Conservation (phyloP, 179 eudicot genomes). For the Nepenthes alata region DNA sequence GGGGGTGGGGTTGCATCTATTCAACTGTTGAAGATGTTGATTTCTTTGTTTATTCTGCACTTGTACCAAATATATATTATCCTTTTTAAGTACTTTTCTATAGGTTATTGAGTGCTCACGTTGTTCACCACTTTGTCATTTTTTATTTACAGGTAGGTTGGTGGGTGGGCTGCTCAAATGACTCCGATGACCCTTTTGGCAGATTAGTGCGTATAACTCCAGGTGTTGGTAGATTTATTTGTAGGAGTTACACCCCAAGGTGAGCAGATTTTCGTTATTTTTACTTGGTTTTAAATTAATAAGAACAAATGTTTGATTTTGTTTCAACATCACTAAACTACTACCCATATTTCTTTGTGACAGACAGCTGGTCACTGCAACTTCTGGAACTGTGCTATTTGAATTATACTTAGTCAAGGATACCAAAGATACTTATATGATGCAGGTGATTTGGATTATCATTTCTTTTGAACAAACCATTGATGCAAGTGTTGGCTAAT, state of each 20-base stretch:
- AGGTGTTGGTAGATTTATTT: conserved; percentile 85
- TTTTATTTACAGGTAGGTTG: conserved; percentile 66
- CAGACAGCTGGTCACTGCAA: conserved; percentile 82
- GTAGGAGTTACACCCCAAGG: conserved; percentile 82
- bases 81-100: no score
- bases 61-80: no score
- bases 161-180: conserved; percentile 93
- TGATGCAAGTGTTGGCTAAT: no score
- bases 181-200: conserved; percentile 88
- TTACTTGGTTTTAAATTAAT: conserved; percentile 3
- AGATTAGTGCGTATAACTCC: conserved; percentile 70
- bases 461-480: neutral
- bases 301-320: conserved; percentile 3
- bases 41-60: no score
- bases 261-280: conserved; percentile 11
- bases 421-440: conserved; percentile 44
- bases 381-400: conserved; percentile 86
- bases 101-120: no score
- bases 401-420: conserved; percentile 79
- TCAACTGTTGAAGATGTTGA: no score
- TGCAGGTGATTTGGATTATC: conserved; percentile 48
- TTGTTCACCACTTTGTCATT: neutral
- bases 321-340: conserved; percentile 3
- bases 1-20: no score
- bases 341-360: conserved; percentile 11